Conservation (phyloP, 2,329 filamentous ascomycete genomes). For the Pezicula neosporulosa region DNA sequence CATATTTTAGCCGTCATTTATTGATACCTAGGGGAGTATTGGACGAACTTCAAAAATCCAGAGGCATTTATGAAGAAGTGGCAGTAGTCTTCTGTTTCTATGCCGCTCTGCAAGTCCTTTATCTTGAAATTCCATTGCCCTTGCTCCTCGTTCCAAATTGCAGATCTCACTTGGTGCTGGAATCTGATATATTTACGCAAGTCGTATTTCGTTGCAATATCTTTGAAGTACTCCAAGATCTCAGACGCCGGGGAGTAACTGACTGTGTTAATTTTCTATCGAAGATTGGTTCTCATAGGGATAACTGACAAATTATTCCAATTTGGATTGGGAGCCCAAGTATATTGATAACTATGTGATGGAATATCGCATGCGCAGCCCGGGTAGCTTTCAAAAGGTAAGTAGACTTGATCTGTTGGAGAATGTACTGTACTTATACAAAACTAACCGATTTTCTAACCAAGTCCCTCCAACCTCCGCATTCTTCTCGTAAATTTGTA, state of each 20-base stretch:
- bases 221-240: constrained; percentile 8
- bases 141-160: constrained; percentile 11
- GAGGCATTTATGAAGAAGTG: constrained; percentile 47
- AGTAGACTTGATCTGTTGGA: constrained; percentile 52
- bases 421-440: constrained; percentile 45
- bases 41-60: constrained; percentile 35
- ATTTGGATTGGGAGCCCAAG: constrained; percentile 14
- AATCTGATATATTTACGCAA: constrained; percentile 30
- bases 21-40: not conserved
- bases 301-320: constrained; percentile 17
- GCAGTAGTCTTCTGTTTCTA: constrained; percentile 40
- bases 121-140: constrained; percentile 9
- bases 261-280: not conserved
- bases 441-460: constrained; percentile 38
- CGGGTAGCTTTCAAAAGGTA: not conserved
- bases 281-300: not conserved
- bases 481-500: constrained; percentile 47
- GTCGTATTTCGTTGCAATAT: constrained; percentile 5
- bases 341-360: constrained; percentile 11
- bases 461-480: constrained; percentile 48
- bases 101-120: constrained; percentile 23
- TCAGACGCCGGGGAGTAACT: not conserved
- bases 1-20: not conserved
- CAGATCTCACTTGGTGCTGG: constrained; percentile 36
- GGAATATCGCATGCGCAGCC: constrained; percentile 3